Conservation (phyloP, 1,284 basidiomycete genomes). For the Athelia psychrophila region DNA sequence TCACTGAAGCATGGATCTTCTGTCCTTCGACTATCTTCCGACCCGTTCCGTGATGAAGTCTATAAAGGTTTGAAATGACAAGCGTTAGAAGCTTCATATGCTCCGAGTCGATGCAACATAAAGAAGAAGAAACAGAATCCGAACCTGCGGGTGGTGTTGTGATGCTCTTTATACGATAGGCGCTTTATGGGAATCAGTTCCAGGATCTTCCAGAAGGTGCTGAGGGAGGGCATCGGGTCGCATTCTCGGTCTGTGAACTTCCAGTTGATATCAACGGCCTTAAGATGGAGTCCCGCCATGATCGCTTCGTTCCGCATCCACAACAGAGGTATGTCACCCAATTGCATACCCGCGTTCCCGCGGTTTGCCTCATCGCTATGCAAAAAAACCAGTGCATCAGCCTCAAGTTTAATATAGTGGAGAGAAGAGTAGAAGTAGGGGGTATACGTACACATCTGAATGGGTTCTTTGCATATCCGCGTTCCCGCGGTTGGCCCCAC, state of each 20-base stretch:
- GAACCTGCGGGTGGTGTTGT: too few relatives aligned
- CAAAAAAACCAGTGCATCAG: background rate
- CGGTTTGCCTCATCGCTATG: constrained; percentile 17
- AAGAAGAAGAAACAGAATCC: too few relatives aligned
- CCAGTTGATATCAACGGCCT: constrained; percentile 14
- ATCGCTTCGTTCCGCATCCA: constrained; percentile 27
- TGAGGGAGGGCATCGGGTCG: too few relatives aligned
- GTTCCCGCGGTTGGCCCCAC: constrained; percentile 15
- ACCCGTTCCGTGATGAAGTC: too few relatives aligned
- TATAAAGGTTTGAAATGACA: too few relatives aligned
- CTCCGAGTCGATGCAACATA: too few relatives aligned
- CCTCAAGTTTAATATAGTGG: background rate
- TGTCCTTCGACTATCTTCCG: too few relatives aligned
- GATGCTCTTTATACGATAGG: too few relatives aligned
- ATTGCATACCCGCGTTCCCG: constrained; percentile 12
- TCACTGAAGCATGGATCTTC: too few relatives aligned
- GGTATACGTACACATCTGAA: constrained; percentile 3
- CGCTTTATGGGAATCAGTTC: too few relatives aligned
- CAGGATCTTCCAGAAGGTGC: too few relatives aligned
- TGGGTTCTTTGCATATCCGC: background rate
- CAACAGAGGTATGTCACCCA: constrained; percentile 19
- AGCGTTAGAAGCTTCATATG: too few relatives aligned
- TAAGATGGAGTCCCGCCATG: constrained; percentile 15
- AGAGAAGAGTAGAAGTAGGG: background rate
- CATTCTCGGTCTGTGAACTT: background rate